Evolutionary conservation across 2,329 filamentous ascomycete species (phyloP).

Genomic region (Epichloe gansuensis): DNA sequence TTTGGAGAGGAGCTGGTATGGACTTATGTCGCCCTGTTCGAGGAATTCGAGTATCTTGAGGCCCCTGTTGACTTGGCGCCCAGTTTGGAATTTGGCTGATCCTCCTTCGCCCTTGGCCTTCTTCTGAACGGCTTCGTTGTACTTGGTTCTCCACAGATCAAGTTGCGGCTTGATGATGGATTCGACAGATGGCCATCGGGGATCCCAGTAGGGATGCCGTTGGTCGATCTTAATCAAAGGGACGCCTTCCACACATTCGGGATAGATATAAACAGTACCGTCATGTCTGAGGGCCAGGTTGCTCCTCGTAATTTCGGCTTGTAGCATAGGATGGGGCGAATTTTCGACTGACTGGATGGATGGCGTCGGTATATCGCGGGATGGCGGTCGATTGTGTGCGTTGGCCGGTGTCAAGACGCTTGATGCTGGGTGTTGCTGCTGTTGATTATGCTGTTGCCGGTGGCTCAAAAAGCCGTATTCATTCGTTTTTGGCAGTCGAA

Average conservation of each 20-base stretch:
- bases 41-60: slow-evolving; percentile 39
- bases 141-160: slow-evolving; percentile 35
- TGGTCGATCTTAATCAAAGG: slow-evolving; percentile 38
- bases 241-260: slow-evolving; percentile 38
- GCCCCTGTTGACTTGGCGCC: slow-evolving; percentile 44
- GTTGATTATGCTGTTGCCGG: neutral
- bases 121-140: slow-evolving; percentile 23
- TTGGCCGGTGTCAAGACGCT: slow-evolving; percentile 22
- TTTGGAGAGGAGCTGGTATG: slow-evolving; percentile 43
- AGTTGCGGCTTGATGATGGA: slow-evolving; percentile 29
- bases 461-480: slow-evolving; percentile 10
- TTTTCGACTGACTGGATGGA: slow-evolving; percentile 14
- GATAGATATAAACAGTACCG: slow-evolving; percentile 35
- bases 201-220: slow-evolving; percentile 42
- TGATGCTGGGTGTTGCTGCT: neutral
- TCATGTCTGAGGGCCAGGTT: slow-evolving; percentile 35
- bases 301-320: slow-evolving; percentile 29
- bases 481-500: slow-evolving; percentile 15
- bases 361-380: slow-evolving; percentile 17
- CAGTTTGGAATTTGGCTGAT: slow-evolving; percentile 38
- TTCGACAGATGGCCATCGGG: slow-evolving; percentile 35
- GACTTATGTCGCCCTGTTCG: slow-evolving; percentile 36
- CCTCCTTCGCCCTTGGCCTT: slow-evolving; percentile 18
- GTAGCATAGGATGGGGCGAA: slow-evolving; percentile 14
- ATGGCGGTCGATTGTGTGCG: slow-evolving; percentile 15